Conservation (phyloP, 805 yeast genomes). For the Candida golubevii region DNA sequence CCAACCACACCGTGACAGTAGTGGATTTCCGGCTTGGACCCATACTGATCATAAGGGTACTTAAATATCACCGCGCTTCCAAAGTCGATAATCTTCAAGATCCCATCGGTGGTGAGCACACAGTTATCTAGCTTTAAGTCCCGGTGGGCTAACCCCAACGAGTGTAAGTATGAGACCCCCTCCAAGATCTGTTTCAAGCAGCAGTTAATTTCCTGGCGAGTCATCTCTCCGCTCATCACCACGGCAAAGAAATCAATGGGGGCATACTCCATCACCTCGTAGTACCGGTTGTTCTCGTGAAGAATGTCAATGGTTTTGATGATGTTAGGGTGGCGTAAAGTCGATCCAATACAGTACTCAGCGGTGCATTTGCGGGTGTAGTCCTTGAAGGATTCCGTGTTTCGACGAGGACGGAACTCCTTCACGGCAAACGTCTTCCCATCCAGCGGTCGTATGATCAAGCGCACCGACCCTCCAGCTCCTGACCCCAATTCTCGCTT, state of each 20-base stretch:
- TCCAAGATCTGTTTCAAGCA: constrained; percentile 69
- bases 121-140: constrained; percentile 82
- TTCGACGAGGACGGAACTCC: constrained; percentile 69
- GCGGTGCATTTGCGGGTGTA: constrained; percentile 85
- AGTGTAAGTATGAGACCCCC: constrained; percentile 71
- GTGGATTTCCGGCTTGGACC: constrained; percentile 40
- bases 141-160: constrained; percentile 77
- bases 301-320: constrained; percentile 76
- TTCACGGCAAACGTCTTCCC: constrained; percentile 76
- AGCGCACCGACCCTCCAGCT: constrained; percentile 83
- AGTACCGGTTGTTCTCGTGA: constrained; percentile 65
- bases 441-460: constrained; percentile 64
- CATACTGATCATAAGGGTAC: constrained; percentile 60
- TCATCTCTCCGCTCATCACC: constrained; percentile 82
- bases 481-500: constrained; percentile 80
- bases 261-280: constrained; percentile 92
- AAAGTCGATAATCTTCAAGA: constrained; percentile 74
- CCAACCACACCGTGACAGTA: constrained; percentile 70
- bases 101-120: constrained; percentile 69
- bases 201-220: constrained; percentile 76
- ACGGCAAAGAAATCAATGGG: constrained; percentile 82
- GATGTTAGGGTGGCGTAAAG: constrained; percentile 75
- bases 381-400: constrained; percentile 67
- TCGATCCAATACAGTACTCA: constrained; percentile 83
- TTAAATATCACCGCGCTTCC: constrained; percentile 81